Percentiles rank a stretch among this genome's conserved stretches.
These are phyloP conservation scores for Aureobasidium sp. DNA, from an alignment of 2,329 filamentous ascomycete genomes.

Conservation along the genomic window DNA sequence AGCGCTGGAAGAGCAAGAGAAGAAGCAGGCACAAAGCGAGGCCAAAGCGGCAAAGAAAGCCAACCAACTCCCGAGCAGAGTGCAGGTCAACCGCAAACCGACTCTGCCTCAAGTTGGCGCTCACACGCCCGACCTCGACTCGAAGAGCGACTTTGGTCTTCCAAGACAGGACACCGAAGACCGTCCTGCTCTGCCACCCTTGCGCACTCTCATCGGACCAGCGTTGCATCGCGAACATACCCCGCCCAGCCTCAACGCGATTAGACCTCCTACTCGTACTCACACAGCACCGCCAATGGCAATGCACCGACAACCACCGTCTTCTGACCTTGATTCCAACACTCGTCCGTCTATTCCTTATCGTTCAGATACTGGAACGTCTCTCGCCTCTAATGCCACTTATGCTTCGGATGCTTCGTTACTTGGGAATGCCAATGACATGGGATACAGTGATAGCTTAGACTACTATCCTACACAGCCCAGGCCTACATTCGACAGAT, in stretches of 20 bases:
- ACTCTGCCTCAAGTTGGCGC: slow-evolving; percentile 56
- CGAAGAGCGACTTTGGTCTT: slow-evolving; percentile 33
- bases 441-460: slow-evolving; percentile 37
- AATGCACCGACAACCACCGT: not conserved
- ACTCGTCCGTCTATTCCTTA: slow-evolving; percentile 28
- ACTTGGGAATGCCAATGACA: slow-evolving; percentile 50
- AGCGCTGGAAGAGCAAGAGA: slow-evolving; percentile 69
- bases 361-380: slow-evolving; percentile 46
- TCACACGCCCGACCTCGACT: slow-evolving; percentile 45
- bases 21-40: slow-evolving; percentile 46
- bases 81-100: slow-evolving; percentile 44
- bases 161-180: slow-evolving; percentile 33
- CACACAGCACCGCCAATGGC: not conserved
- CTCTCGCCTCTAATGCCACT: slow-evolving; percentile 45
- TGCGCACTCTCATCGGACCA: not conserved
- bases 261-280: not conserved
- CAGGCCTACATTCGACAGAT: slow-evolving; percentile 11
- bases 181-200: slow-evolving; percentile 17
- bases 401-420: slow-evolving; percentile 59
- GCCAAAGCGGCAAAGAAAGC: slow-evolving; percentile 46
- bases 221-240: not conserved
- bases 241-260: slow-evolving; percentile 31
- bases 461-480: not conserved
- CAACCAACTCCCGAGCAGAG: slow-evolving; percentile 35
- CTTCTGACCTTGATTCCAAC: not conserved